Evolutionary conservation across 148 eudicot genomes (phyloP).

Genomic region (Rhododendron williamsianum): DNA sequence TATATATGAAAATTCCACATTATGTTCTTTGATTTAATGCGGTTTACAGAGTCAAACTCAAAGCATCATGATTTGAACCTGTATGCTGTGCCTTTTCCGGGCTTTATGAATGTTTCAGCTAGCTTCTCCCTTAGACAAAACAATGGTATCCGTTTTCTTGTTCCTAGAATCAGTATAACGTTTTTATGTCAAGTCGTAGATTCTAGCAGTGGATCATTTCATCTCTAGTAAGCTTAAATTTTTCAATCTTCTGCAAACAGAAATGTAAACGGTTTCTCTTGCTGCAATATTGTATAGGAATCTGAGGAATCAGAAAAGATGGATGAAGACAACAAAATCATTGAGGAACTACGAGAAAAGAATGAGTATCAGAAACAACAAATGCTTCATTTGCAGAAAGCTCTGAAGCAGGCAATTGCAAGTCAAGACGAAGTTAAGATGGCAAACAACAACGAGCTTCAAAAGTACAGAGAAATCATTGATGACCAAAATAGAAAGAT

Average conservation of each 20-base stretch:
- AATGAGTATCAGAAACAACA: conserved; percentile 66
- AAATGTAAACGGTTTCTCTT: conserved; percentile 29
- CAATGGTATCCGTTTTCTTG: not conserved
- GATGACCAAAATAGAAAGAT: conserved; percentile 79
- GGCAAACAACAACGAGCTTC: conserved; percentile 56
- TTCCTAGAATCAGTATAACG: not conserved
- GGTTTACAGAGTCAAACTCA: too few species aligned
- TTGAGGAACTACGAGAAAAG: conserved; percentile 66
- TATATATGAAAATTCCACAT: too few species aligned
- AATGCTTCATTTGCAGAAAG: conserved; percentile 71
- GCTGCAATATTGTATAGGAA: conserved; percentile 50
- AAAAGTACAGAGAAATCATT: conserved; percentile 69
- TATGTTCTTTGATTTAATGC: too few species aligned
- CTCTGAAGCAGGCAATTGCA: conserved; percentile 72
- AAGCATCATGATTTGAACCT: not conserved
- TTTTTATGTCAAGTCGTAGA: not conserved
- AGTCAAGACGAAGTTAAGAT: conserved; percentile 70
- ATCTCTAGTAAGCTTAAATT: conserved; percentile 13
- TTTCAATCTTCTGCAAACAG: conserved; percentile 19
- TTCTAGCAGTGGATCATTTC: conserved; percentile 17
- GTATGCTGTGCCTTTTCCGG: not conserved
- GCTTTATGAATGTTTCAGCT: not conserved
- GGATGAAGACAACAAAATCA: conserved; percentile 93
- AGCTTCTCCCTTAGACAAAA: not conserved
- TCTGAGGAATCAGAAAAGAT: conserved; percentile 94